A percentile compares a stretch with the other conserved stretches of the same genome.
Evolutionary conservation across 2,329 filamentous ascomycete species (phyloP).

Genomic region (Colletotrichum lindemuthianum): DNA sequence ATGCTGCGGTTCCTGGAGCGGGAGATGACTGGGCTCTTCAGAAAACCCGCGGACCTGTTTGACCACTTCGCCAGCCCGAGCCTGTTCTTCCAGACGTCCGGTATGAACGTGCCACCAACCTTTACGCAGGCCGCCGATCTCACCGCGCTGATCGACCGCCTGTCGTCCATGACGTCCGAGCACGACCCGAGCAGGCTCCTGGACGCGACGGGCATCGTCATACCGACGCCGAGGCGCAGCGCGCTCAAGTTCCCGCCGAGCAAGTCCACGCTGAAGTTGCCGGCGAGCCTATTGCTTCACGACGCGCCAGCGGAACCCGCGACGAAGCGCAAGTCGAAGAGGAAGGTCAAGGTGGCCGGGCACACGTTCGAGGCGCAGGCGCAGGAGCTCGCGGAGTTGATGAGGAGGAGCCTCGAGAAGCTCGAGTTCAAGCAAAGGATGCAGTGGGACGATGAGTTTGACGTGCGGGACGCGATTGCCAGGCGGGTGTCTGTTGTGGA

Average conservation of each 20-base stretch:
- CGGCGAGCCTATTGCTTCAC: slow-evolving; percentile 60
- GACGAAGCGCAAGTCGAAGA: slow-evolving; percentile 21
- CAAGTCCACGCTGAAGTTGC: slow-evolving; percentile 58
- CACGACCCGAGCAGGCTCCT: slow-evolving; percentile 30
- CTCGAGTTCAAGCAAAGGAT: slow-evolving; percentile 55
- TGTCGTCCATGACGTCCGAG: slow-evolving; percentile 36
- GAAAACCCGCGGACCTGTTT: slow-evolving; percentile 59
- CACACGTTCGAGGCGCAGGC: slow-evolving; percentile 61
- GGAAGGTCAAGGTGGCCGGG: slow-evolving; percentile 37
- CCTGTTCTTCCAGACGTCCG: slow-evolving; percentile 67
- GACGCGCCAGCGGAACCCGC: slow-evolving; percentile 43
- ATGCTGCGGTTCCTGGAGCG: slow-evolving; percentile 50
- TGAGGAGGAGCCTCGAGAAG: slow-evolving; percentile 60
- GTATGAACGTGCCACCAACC: slow-evolving; percentile 55
- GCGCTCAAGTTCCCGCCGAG: slow-evolving; percentile 60
- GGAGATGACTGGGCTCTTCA: slow-evolving; percentile 57
- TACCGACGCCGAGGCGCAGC: slow-evolving; percentile 51
- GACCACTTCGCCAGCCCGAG: slow-evolving; percentile 69
- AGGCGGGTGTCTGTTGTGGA: slow-evolving; percentile 51
- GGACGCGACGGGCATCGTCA: background rate
- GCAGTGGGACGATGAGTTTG: slow-evolving; percentile 53
- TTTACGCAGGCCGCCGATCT: slow-evolving; percentile 49
- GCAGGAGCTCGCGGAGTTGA: slow-evolving; percentile 55
- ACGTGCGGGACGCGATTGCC: slow-evolving; percentile 46
- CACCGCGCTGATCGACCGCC: slow-evolving; percentile 35